phyloP scores from a whole-genome alignment of 257 asterid species.

The Solanum pimpinellifolium region DNA sequence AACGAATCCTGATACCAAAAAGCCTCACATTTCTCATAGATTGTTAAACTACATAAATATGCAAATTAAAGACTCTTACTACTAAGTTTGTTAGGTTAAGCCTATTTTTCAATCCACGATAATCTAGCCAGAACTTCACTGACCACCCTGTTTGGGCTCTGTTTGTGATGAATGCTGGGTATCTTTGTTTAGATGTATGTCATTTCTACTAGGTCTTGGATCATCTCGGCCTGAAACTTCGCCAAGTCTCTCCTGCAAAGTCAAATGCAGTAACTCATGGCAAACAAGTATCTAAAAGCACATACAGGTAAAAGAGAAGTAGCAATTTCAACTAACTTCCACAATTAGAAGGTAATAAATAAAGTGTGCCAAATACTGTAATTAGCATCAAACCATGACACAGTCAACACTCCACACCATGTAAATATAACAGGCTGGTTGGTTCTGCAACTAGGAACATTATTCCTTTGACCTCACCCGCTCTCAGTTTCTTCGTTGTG shows the following conservation, averaged over 20 bases:
- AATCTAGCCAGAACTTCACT: conserved; percentile 19
- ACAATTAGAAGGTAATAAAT: not conserved
- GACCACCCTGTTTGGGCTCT: conserved; percentile 13
- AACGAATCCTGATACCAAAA: conserved; percentile 18
- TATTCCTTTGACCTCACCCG: not conserved
- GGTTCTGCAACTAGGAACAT: not conserved
- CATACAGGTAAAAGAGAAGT: not conserved
- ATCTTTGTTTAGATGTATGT: conserved; percentile 23
- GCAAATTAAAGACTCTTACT: conserved; percentile 15
- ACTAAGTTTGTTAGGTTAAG: conserved; percentile 38
- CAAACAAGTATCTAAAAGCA: not conserved
- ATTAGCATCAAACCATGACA: not conserved
- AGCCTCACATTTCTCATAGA: conserved; percentile 23
- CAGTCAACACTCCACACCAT: not conserved
- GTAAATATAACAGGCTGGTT: not conserved
- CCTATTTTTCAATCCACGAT: conserved; percentile 15
- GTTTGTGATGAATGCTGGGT: conserved; percentile 21
- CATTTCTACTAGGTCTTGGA: conserved; percentile 49
- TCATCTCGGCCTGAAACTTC: conserved; percentile 56
- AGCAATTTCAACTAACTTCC: not conserved
- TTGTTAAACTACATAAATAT: conserved; percentile 37
- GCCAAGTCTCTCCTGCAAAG: conserved; percentile 62
- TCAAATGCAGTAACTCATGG: not conserved
- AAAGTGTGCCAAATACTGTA: not conserved
- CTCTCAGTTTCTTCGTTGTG: not conserved